Evolutionary conservation across 2,329 filamentous ascomycete genomes (phyloP).

Genomic region (Lanzia echinophila): DNA sequence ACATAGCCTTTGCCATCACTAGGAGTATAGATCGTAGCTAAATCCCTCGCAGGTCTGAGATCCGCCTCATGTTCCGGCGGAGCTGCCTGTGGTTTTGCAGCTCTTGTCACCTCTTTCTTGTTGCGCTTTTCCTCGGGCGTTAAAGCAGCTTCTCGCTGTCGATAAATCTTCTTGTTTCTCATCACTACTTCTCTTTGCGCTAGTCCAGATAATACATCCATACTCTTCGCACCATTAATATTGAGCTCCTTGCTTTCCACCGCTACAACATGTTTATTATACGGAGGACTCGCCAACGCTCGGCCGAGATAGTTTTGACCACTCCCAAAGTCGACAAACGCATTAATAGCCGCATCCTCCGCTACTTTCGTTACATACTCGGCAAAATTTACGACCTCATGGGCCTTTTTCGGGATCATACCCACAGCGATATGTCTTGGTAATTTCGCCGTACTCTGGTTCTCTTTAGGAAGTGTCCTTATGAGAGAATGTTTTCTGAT

Average conservation of each 20-base stretch:
- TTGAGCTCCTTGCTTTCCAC: slow-evolving; percentile 85
- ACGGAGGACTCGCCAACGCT: slow-evolving; percentile 76
- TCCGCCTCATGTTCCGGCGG: slow-evolving; percentile 31
- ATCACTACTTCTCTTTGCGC: slow-evolving; percentile 65
- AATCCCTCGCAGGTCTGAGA: slow-evolving; percentile 44
- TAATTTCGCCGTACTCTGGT: slow-evolving; percentile 41
- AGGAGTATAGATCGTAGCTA: slow-evolving; percentile 46
- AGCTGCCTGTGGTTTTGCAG: slow-evolving; percentile 4
- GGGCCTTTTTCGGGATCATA: slow-evolving; percentile 94
- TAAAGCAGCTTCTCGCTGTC: slow-evolving; percentile 31
- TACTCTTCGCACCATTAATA: slow-evolving; percentile 74
- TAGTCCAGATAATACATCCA: slow-evolving; percentile 77
- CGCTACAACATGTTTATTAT: slow-evolving; percentile 80
- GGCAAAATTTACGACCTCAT: slow-evolving; percentile 91
- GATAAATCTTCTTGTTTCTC: slow-evolving; percentile 77
- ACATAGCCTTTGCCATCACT: slow-evolving; percentile 62
- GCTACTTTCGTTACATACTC: slow-evolving; percentile 64
- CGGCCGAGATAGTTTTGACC: slow-evolving; percentile 95
- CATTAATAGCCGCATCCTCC: slow-evolving; percentile 49
- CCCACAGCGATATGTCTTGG: slow-evolving; percentile 71
- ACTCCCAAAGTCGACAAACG: slow-evolving; percentile 90
- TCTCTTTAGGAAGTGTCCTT: slow-evolving; percentile 39
- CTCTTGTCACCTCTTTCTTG: slow-evolving; percentile 16
- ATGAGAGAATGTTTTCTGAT: slow-evolving; percentile 64
- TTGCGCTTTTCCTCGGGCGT: neutral